These are phyloP conservation scores for Kwoniella newhampshirensis DNA, from an alignment of 768 basidiomycete species.

Conservation along the genomic window DNA sequence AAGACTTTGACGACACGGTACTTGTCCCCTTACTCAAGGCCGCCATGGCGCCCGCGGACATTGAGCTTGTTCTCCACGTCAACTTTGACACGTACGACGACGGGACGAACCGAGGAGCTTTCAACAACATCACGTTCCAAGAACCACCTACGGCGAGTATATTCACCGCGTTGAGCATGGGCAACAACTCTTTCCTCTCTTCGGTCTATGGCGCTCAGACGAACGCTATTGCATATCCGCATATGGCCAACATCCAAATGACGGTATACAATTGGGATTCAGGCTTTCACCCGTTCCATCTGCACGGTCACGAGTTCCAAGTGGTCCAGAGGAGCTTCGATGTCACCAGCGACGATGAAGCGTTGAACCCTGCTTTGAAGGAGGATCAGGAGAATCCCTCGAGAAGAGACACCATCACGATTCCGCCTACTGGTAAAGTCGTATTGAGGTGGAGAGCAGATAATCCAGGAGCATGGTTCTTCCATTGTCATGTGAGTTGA, in stretches of 20 bases:
- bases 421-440: slow-evolving; percentile 67
- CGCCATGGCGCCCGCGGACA: slow-evolving; percentile 58
- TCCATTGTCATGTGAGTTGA: slow-evolving; percentile 60
- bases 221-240: slow-evolving; percentile 65
- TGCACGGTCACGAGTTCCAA: slow-evolving; percentile 82
- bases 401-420: slow-evolving; percentile 80
- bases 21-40: slow-evolving; percentile 62
- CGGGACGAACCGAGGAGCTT: slow-evolving; percentile 52
- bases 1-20: slow-evolving; percentile 19
- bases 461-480: slow-evolving; percentile 80
- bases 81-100: slow-evolving; percentile 71
- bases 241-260: slow-evolving; percentile 73
- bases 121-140: slow-evolving; percentile 58
- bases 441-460: slow-evolving; percentile 80
- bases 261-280: slow-evolving; percentile 57
- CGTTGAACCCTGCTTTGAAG: slow-evolving; percentile 73
- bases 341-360: slow-evolving; percentile 67
- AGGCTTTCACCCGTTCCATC: slow-evolving; percentile 63
- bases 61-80: slow-evolving; percentile 68
- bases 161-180: slow-evolving; percentile 74
- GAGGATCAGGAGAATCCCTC: slow-evolving; percentile 84
- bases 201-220: slow-evolving; percentile 76
- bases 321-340: slow-evolving; percentile 71
- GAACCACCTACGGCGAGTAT: slow-evolving; percentile 67
- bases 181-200: slow-evolving; percentile 59